These are phyloP conservation scores for Paxillus rubicundulus DNA, from an alignment of 768 basidiomycete genomes.

Conservation along the genomic window DNA sequence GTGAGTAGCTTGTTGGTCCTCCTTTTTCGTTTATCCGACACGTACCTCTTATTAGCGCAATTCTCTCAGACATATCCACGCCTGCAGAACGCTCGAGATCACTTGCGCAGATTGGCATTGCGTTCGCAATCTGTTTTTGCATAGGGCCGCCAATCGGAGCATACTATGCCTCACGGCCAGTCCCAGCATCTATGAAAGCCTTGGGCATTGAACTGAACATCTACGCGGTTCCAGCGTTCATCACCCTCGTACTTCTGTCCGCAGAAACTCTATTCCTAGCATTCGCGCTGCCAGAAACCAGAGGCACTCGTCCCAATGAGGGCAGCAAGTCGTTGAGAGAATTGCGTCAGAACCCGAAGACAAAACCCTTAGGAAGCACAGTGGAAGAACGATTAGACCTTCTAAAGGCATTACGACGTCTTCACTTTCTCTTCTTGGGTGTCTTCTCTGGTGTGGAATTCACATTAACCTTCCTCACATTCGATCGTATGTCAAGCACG, in stretches of 20 bases:
- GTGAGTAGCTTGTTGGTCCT: conserved; percentile 44
- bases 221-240: conserved; percentile 85
- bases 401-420: conserved; percentile 57
- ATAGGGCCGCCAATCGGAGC: conserved; percentile 94
- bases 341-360: conserved; percentile 11
- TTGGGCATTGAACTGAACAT: conserved; percentile 74
- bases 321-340: conserved; percentile 21
- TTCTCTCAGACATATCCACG: conserved; percentile 87
- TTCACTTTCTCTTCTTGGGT: conserved; percentile 85
- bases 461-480: conserved; percentile 93
- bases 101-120: conserved; percentile 91
- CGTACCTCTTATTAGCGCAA: conserved; percentile 55
- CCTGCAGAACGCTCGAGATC: conserved; percentile 78
- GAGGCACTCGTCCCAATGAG: conserved; percentile 38
- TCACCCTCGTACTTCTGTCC: conserved; percentile 75
- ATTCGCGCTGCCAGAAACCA: conserved; percentile 82
- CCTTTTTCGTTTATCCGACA: not conserved
- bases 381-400: conserved; percentile 51
- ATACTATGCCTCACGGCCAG: conserved; percentile 87
- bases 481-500: conserved; percentile 60
- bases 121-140: conserved; percentile 93
- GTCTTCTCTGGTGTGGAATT: conserved; percentile 96
- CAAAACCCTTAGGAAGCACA: conserved; percentile 15
- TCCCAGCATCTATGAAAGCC: conserved; percentile 55
- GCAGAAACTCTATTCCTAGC: conserved; percentile 79